Conservation (phyloP, 768 basidiomycete genomes). For the Lentinula detonsa region DNA sequence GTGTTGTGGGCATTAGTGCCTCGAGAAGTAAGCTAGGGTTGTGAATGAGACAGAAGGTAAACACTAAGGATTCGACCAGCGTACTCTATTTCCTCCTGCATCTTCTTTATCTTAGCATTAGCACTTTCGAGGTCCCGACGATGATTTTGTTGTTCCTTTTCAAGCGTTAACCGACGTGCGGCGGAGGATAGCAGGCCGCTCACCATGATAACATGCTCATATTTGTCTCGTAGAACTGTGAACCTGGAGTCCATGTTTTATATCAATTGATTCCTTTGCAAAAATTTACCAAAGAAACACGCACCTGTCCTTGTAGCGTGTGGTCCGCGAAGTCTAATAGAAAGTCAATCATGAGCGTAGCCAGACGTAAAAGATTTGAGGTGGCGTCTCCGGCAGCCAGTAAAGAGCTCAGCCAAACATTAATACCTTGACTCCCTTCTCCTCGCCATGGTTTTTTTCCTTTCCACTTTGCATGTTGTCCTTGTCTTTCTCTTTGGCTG, state of each 20-base stretch:
- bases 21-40: conserved; percentile 5
- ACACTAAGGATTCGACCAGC: conserved; percentile 9
- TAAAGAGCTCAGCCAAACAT: background rate
- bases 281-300: background rate
- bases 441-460: background rate
- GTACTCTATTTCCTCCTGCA: conserved; percentile 48
- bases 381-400: background rate
- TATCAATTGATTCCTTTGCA: background rate
- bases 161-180: background rate
- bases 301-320: conserved; percentile 5
- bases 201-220: conserved; percentile 36
- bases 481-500: background rate
- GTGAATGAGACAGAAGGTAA: background rate
- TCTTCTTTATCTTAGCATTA: conserved; percentile 32
- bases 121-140: conserved; percentile 33
- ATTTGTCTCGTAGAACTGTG: conserved; percentile 37
- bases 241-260: conserved; percentile 25
- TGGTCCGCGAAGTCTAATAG: background rate
- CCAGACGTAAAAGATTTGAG: background rate
- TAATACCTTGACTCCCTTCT: conserved; percentile 3
- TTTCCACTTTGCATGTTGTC: background rate
- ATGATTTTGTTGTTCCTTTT: conserved; percentile 30
- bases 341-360: background rate
- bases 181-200: conserved; percentile 12
- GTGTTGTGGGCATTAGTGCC: conserved; percentile 4